Evolutionary conservation across 768 basidiomycete species (phyloP).

Genomic region (Lentinula detonsa): DNA sequence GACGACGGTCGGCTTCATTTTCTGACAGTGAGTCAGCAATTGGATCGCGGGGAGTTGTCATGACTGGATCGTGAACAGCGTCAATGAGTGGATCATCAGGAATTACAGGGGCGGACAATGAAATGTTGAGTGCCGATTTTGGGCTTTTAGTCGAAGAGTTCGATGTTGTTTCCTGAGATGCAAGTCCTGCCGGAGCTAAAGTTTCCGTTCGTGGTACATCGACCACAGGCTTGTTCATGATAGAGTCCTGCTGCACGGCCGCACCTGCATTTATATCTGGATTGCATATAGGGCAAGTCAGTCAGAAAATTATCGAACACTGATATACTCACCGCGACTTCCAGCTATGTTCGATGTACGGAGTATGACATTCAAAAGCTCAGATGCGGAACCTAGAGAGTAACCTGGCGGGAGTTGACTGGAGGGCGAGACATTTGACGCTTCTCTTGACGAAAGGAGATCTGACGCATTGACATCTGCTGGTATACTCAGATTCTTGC

Average conservation of each 20-base stretch:
- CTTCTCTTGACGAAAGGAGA: not conserved
- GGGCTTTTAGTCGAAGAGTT: not conserved
- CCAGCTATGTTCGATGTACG: not conserved
- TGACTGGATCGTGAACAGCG: not conserved
- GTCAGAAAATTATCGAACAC: not conserved
- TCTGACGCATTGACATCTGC: not conserved
- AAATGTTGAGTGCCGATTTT: not conserved
- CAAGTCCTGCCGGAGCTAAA: not conserved
- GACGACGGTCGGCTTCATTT: not conserved
- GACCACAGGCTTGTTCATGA: not conserved
- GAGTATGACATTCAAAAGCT: not conserved
- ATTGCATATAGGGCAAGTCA: not conserved
- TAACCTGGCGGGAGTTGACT: not conserved
- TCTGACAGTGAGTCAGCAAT: constrained; percentile 1
- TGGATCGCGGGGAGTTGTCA: constrained; percentile 4
- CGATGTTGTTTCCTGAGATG: not conserved
- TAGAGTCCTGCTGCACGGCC: not conserved
- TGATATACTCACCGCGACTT: not conserved
- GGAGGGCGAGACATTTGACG: not conserved
- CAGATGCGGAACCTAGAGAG: not conserved
- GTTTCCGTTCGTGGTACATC: not conserved
- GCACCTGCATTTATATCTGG: not conserved
- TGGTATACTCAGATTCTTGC: not conserved
- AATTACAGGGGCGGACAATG: not conserved
- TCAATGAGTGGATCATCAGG: not conserved